A percentile compares a stretch with the other conserved stretches of the same genome.
Conservation (phyloP, 2,329 filamentous ascomycete genomes). For the Harringtonia lauricola region DNA sequence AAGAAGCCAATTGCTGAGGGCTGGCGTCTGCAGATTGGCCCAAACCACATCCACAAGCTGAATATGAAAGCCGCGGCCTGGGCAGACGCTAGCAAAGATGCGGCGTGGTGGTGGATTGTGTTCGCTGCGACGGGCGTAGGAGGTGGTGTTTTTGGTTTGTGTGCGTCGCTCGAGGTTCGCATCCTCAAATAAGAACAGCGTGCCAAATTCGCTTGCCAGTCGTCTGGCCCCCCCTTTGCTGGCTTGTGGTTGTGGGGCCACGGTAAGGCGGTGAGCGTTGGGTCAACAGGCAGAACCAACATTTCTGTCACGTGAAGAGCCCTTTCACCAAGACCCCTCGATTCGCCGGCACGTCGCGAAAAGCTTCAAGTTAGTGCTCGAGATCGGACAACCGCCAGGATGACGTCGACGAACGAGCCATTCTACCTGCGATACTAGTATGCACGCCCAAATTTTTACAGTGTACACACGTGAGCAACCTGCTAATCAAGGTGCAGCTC, state of each 20-base stretch:
- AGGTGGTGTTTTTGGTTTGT: background rate
- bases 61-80: constrained; percentile 3
- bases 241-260: constrained; percentile 6
- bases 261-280: constrained; percentile 9
- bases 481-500: too few relatives aligned
- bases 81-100: constrained; percentile 1
- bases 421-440: constrained; percentile 99
- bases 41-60: background rate
- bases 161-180: background rate
- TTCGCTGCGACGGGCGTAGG: background rate
- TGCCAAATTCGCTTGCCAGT: constrained; percentile 10
- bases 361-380: too few relatives aligned
- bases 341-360: background rate
- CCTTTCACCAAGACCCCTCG: background rate
- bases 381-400: constrained; percentile 5
- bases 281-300: constrained; percentile 11
- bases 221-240: constrained; percentile 8
- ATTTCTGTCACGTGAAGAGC: constrained; percentile 6
- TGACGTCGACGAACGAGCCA: constrained; percentile 61
- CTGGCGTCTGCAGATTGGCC: background rate
- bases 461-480: too few relatives aligned
- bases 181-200: constrained; percentile 10
- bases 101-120: background rate
- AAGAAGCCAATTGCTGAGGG: background rate
- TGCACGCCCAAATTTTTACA: too few relatives aligned